These are phyloP conservation scores for Endocalyx cinctus DNA, from an alignment of 2,329 filamentous ascomycete genomes.

Conservation along the genomic window DNA sequence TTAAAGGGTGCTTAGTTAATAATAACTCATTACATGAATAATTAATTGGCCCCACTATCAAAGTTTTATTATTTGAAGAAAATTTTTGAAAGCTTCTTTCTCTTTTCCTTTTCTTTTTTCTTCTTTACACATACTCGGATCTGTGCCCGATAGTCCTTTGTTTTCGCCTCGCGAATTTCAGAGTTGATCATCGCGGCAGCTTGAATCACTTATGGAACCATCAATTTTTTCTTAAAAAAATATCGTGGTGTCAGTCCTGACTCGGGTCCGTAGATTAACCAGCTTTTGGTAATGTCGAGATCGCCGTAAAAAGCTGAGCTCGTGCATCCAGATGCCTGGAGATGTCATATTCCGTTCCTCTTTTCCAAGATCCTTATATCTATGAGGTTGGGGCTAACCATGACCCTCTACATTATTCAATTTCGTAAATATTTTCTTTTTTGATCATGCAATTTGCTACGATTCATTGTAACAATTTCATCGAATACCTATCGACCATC, in stretches of 20 bases:
- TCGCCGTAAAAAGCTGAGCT: constrained; percentile 66
- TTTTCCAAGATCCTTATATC: constrained; percentile 88
- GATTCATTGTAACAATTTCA: too few relatives aligned
- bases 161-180: constrained; percentile 52
- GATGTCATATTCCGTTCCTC: constrained; percentile 85
- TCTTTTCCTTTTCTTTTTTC: constrained; percentile 32
- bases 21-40: neutral
- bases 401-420: constrained; percentile 62
- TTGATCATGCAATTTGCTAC: too few relatives aligned
- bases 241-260: constrained; percentile 91
- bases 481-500: too few relatives aligned
- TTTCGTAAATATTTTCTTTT: neutral
- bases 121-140: constrained; percentile 55
- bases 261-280: constrained; percentile 90
- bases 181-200: constrained; percentile 78
- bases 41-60: constrained; percentile 4
- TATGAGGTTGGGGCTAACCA: constrained; percentile 90
- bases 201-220: constrained; percentile 80
- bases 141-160: constrained; percentile 82
- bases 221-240: constrained; percentile 55
- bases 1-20: neutral
- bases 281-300: constrained; percentile 56
- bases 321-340: constrained; percentile 51
- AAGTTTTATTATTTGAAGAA: constrained; percentile 10
- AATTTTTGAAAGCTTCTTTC: constrained; percentile 22